Evolutionary conservation across 1,284 basidiomycete genomes (phyloP), one percentile per base, ranked within the genome.

Genomic region (Peniophora sp.): DNA sequence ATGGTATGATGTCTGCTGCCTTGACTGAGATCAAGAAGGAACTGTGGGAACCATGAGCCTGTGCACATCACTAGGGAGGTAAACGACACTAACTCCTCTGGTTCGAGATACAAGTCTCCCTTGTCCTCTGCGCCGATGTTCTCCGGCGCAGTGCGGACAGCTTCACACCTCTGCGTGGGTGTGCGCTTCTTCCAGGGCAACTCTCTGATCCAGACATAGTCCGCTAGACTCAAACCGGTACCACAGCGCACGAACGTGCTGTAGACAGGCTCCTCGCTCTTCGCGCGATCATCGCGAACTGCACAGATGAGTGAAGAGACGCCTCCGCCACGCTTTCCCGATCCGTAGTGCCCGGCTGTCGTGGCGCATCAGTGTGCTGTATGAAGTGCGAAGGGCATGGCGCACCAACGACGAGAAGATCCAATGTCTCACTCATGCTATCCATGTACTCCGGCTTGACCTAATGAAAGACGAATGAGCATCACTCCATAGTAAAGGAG

Each of bases 391-490:
- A 32, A 32, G 5, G 12, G 12, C 27, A 35, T 14, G 18, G 58
- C 80, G 53, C 60, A 84, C 88, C 89, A 23, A 97, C 82, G 24
- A 97, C 91, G 1, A 96, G 68, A 0, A 95, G 78, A 56, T 96
- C 94, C 2, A 93, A 82, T 0, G 89, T 93, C 68, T 95, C 88
- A 8, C 88, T 88, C 78, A 92, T 83, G 56, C 89, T 87, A 55
- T 92, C 90, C 85, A 93, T 92, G 59, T 93, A 94, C 62, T 97
- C 94, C 5, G 94, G 94, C 64, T 97, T 97, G 35, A 95, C 79
- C 79, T 83, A 37, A n/a, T 12, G 18, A 51, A 49, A 34, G 9
- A 37, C 24, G 47, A 39, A 54, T 9, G 50, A 52, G 50, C 37
- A n/a, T 20, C 36, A 48, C 23, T n/a, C 3, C 6, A 20, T 1